phyloP scores from a whole-genome alignment of 1,139 yeast species.

The Sugiyamaella castrensis region DNA sequence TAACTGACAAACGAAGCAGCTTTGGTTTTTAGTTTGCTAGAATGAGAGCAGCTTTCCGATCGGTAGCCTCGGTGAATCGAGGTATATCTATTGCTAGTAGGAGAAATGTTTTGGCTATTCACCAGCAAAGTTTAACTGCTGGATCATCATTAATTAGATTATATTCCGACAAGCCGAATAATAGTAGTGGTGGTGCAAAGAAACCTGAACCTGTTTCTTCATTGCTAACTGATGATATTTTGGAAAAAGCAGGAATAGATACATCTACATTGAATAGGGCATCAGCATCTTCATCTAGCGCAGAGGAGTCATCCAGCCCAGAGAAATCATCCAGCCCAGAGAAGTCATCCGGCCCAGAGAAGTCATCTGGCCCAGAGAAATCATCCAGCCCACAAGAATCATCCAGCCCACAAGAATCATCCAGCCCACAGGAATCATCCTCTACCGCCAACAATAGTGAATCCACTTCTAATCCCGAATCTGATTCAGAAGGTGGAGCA shows the following conservation, averaged over 20 bases:
- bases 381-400: too few species aligned
- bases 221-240: conserved; percentile 74
- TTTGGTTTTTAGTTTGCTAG: too few species aligned
- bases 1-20: too few species aligned
- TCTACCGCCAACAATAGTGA: not conserved
- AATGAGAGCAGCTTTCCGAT: conserved; percentile 8
- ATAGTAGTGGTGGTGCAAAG: conserved; percentile 22
- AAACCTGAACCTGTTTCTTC: conserved; percentile 46
- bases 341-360: too few species aligned
- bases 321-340: not conserved
- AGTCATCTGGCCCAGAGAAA: too few species aligned
- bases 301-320: not conserved
- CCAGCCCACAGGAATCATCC: too few species aligned
- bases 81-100: not conserved
- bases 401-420: too few species aligned
- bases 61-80: conserved; percentile 1
- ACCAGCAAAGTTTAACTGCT: too few species aligned
- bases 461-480: conserved; percentile 17
- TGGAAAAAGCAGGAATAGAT: conserved; percentile 82
- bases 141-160: not conserved
- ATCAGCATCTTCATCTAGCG: not conserved
- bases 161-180: conserved; percentile 3
- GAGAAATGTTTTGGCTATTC: too few species aligned
- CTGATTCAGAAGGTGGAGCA: conserved; percentile 24
- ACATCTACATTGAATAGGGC: conserved; percentile 35